A percentile compares a stretch with the other conserved stretches of the same genome.
These are phyloP conservation scores for Ephemerocybe angulata DNA, from an alignment of 768 basidiomycete species.

Conservation along the genomic window DNA sequence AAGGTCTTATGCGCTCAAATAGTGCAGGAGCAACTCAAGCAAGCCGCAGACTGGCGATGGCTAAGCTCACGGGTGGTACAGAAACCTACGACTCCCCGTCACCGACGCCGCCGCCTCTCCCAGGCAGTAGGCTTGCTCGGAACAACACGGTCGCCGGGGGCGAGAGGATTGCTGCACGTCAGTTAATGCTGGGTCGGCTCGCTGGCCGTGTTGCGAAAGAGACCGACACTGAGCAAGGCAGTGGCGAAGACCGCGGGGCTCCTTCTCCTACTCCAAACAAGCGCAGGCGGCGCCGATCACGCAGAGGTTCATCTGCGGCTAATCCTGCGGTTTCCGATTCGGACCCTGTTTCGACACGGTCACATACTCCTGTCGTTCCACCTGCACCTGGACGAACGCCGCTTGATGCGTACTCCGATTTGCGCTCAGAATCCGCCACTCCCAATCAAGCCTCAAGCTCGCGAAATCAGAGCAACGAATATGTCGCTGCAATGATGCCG, in stretches of 20 bases:
- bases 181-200: slow-evolving; percentile 61
- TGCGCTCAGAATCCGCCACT: slow-evolving; percentile 41
- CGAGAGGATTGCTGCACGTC: slow-evolving; percentile 70
- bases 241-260: slow-evolving; percentile 52
- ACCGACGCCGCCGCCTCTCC: slow-evolving; percentile 44
- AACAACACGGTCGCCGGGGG: slow-evolving; percentile 84
- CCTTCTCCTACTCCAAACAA: slow-evolving; percentile 45
- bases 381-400: slow-evolving; percentile 47
- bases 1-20: slow-evolving; percentile 82
- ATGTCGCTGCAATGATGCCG: slow-evolving; percentile 17
- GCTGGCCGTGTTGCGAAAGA: slow-evolving; percentile 57
- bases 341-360: slow-evolving; percentile 46
- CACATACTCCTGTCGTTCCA: slow-evolving; percentile 58
- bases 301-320: slow-evolving; percentile 40
- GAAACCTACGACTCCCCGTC: slow-evolving; percentile 66
- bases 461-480: slow-evolving; percentile 30
- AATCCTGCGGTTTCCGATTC: slow-evolving; percentile 51
- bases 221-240: slow-evolving; percentile 59
- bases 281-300: slow-evolving; percentile 56
- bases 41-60: slow-evolving; percentile 68
- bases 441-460: slow-evolving; percentile 38
- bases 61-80: slow-evolving; percentile 76
- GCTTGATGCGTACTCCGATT: slow-evolving; percentile 33
- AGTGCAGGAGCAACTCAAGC: slow-evolving; percentile 80
- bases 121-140: slow-evolving; percentile 43